Evolutionary conservation across 2,329 filamentous ascomycete species (phyloP), one percentile per base, ranked within the genome.

Genomic region (Aspergillus ochraceus): DNA sequence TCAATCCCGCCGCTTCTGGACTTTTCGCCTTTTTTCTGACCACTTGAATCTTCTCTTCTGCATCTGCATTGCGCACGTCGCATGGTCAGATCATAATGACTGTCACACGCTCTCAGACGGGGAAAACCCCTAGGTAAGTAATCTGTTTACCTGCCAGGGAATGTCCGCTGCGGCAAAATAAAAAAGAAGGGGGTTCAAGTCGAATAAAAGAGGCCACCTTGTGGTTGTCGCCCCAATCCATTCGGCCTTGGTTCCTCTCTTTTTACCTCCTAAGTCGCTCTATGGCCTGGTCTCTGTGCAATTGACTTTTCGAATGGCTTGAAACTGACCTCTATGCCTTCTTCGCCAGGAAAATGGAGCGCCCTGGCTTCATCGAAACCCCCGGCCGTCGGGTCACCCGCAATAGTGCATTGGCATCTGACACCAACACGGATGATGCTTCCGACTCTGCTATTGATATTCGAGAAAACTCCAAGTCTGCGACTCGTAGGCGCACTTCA

Each of bases 341-440:
- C 14, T 29, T 54, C 14, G 51, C 29, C 62, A 86, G 83, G 71
- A 84, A 84, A 73, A 76, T 79, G 55, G 77, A 80, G 55, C 78
- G 80, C 58, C 78, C 79, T 49, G 81, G 80, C 52, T 84, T 80
- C 66, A 78, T 84, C 52, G 79, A 84, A 64, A 84, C 82, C 14
- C 82, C 83, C 56, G 74, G 77, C 59, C 71, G 75, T 58, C 79
- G 80, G 56, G 69, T 73, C 47, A 79, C 74, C 57, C 77, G 80
- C 59, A 79, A 74, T 67, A 79, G 78, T 63, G 72, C 67, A 47
- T 60, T 67, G 52, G 68, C 69, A 55, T 68, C 74, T 20, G 76
- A 74, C 5, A 61, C 65, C 52, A 71, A 67, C 45, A 64, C 70
- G 58, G 68, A 72, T 59, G 71, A 73, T 60, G 59, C 64, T 59